Percentiles rank a stretch among this genome's conserved stretches.
These are phyloP conservation scores for Brassica juncea DNA, from an alignment of 345 rosid species.

Conservation along the genomic window DNA sequence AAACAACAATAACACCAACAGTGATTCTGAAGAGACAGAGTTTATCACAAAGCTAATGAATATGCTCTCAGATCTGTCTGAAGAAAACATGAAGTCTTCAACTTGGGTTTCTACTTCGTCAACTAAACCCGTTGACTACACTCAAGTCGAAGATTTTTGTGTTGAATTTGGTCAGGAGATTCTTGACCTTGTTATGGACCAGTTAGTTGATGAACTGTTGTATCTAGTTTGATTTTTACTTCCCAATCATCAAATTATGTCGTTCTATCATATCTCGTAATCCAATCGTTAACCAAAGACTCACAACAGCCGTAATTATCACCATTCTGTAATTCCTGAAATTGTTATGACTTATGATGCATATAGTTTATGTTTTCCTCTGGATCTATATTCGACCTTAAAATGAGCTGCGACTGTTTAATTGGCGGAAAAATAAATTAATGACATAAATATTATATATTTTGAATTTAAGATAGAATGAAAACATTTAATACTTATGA, in stretches of 20 bases:
- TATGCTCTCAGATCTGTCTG: conserved; percentile 48
- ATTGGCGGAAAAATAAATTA: not conserved
- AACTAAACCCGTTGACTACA: conserved; percentile 37
- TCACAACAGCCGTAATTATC: not conserved
- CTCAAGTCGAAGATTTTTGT: conserved; percentile 51
- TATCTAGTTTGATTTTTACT: not conserved
- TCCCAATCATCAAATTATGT: conserved; percentile 9
- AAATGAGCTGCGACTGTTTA: not conserved
- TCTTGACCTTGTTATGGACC: conserved; percentile 50
- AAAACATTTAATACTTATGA: no score
- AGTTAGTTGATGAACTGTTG: conserved; percentile 51
- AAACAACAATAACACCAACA: conserved; percentile 6
- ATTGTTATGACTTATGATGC: not conserved
- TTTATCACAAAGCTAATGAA: conserved; percentile 42
- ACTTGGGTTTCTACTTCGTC: conserved; percentile 45
- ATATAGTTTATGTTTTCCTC: not conserved
- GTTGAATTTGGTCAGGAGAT: conserved; percentile 53
- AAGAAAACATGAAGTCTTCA: conserved; percentile 48
- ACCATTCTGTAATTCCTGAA: not conserved
- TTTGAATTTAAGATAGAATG: not conserved
- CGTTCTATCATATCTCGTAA: conserved; percentile 8
- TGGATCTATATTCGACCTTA: not conserved
- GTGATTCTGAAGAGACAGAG: conserved; percentile 35
- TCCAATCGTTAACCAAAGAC: conserved; percentile 9
- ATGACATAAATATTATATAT: not conserved